These are phyloP conservation scores for Syzygium syzygioides DNA, from an alignment of 441 rosid species.

Conservation along the genomic window DNA sequence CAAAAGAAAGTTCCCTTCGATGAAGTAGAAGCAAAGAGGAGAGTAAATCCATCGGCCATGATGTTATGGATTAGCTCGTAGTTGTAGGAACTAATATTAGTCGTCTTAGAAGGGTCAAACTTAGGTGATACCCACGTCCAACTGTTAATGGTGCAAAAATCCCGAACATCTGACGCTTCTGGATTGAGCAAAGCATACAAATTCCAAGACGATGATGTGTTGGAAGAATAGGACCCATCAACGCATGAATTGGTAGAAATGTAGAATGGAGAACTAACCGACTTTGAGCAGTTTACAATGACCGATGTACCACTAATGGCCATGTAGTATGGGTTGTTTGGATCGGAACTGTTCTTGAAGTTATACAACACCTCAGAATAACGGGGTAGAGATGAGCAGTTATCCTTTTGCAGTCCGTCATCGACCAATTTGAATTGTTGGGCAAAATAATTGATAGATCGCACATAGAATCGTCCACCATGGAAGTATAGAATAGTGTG, in stretches of 20 bases:
- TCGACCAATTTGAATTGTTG: accelerated
- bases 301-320: too few species aligned
- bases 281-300: not conserved
- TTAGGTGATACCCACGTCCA: accelerated
- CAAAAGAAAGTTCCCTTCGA: not conserved
- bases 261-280: not conserved
- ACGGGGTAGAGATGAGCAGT: accelerated
- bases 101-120: too few species aligned
- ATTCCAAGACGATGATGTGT: not conserved
- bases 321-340: too few species aligned
- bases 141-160: not conserved
- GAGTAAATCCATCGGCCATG: not conserved
- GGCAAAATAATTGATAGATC: too few species aligned
- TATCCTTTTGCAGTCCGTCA: not conserved
- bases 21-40: not conserved
- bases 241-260: not conserved
- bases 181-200: not conserved
- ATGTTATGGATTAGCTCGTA: not conserved
- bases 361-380: too few species aligned
- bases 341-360: too few species aligned
- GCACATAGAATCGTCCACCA: not conserved
- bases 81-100: too few species aligned
- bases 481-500: accelerated
- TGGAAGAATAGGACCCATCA: not conserved
- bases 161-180: accelerated